Conservation (phyloP, 805 yeast genomes). For the Yamadazyma kitorensis region DNA sequence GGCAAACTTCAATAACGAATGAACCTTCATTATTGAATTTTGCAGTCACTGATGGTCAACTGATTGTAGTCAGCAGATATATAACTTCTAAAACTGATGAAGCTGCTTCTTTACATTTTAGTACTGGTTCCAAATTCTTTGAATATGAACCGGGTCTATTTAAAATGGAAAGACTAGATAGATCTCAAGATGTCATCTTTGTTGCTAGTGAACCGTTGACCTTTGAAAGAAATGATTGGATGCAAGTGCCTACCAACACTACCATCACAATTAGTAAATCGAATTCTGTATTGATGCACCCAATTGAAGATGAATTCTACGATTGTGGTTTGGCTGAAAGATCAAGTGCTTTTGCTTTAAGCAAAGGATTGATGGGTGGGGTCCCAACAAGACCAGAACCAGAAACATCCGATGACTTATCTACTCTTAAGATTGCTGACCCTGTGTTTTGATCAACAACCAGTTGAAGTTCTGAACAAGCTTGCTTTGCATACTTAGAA, state of each 20-base stretch:
- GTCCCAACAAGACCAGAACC: conserved; percentile 66
- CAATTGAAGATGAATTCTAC: conserved; percentile 86
- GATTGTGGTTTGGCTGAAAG: conserved; percentile 67
- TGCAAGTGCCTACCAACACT: conserved; percentile 92
- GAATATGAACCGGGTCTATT: conserved; percentile 91
- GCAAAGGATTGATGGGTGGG: conserved; percentile 91
- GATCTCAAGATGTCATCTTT: conserved; percentile 93
- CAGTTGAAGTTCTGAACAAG: too few relatives aligned
- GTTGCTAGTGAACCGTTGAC: conserved; percentile 97
- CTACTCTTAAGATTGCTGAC: neutral
- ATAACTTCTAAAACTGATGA: conserved; percentile 88
- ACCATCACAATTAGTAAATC: conserved; percentile 68
- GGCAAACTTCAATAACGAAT: conserved; percentile 64
- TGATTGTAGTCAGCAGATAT: conserved; percentile 84
- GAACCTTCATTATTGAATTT: conserved; percentile 84
- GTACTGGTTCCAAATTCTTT: conserved; percentile 87
- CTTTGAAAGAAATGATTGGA: conserved; percentile 97
- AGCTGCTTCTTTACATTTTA: conserved; percentile 93
- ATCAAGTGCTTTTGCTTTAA: conserved; percentile 78
- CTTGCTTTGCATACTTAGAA: too few relatives aligned
- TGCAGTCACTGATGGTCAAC: conserved; percentile 91
- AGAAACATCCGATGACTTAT: neutral
- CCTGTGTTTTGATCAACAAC: too few relatives aligned
- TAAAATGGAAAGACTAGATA: conserved; percentile 88
- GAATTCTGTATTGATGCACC: conserved; percentile 87